These are phyloP conservation scores for Aspergillus puulaauensis DNA, from an alignment of 2,329 filamentous ascomycete genomes.

Conservation along the genomic window DNA sequence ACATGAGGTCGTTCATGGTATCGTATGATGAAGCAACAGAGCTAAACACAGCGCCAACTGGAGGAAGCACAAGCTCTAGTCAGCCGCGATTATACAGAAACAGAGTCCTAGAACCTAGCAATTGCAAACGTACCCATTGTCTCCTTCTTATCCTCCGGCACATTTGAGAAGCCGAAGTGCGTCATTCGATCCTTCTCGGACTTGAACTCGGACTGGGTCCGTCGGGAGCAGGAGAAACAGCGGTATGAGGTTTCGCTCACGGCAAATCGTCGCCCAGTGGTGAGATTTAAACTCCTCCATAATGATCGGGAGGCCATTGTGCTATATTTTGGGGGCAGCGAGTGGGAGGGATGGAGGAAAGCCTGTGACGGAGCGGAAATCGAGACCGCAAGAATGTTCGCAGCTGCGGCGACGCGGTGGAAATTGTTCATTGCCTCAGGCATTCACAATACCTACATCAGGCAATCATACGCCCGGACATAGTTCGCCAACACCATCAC, in stretches of 20 bases:
- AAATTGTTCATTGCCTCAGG: slow-evolving; percentile 6
- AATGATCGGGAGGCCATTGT: slow-evolving; percentile 36
- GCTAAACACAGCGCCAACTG: slow-evolving; percentile 85
- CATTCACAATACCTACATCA: neutral
- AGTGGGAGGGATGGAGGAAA: neutral
- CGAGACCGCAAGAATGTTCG: neutral
- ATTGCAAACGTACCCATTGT: slow-evolving; percentile 52
- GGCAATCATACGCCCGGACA: neutral
- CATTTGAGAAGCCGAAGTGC: slow-evolving; percentile 87
- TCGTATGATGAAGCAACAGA: slow-evolving; percentile 94
- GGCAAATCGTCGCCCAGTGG: slow-evolving; percentile 30
- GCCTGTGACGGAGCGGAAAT: neutral
- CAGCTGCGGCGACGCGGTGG: neutral
- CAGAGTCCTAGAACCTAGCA: neutral
- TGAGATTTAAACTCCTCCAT: slow-evolving; percentile 38
- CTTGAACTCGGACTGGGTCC: slow-evolving; percentile 39
- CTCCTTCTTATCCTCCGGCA: slow-evolving; percentile 77
- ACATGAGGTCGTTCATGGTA: slow-evolving; percentile 99
- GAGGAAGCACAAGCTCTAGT: slow-evolving; percentile 22
- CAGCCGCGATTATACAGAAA: neutral
- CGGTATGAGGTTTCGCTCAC: slow-evolving; percentile 39
- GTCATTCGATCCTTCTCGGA: slow-evolving; percentile 60
- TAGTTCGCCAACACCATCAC: neutral
- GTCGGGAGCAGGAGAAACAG: slow-evolving; percentile 53
- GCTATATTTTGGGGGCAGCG: neutral